Evolutionary conservation across 73 alveolate genomes (phyloP), one percentile per base, ranked within the genome.

Genomic region (Paramecium primaurelia): DNA sequence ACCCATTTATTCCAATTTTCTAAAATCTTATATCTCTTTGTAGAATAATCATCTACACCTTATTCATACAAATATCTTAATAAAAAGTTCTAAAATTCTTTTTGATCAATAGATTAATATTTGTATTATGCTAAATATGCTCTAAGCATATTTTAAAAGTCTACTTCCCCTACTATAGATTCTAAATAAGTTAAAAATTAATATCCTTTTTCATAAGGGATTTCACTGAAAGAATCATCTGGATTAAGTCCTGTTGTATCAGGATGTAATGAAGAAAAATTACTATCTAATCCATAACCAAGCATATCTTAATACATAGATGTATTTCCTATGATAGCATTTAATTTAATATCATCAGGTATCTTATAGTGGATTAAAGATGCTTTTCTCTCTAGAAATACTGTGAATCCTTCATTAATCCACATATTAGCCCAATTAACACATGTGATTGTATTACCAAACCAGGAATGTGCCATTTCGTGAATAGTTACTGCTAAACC

Each of bases 371-470:
- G 75, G 0, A 5, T 6, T n/a, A 45, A 80, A 0, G 95, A 69
- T 37, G 96, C 97, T 32, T 92, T 54, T 58, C 99, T 95, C 75
- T 96, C 98, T 30, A 85, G 54, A 88, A 84, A 96, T 25, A 90
- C 94, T 36, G 99, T 96, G 89, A 96, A 96, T 1, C 99, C 99
- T 91, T 96, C 99, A 94, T 96, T 96, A 47, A 96, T 92, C 99
- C 99, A 96, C 94, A 95, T 92, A 86, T 96, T 94, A 20, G 93
- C 59, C 99, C 99, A 96, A 92, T 95, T 95, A 6, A 71, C 88
- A 95, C 97, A 94, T 9, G 99, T 96, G n/a, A 96, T 96, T 44
- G 90, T 86, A 75, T 96, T 96, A 47, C 99, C 99, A 22, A 96
- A 86, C 99, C 99, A 96, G 0, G 99, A 96, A 60, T 96, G 99